Base-by-base conservation (phyloP, 148 eudicot species). In the Tetragonia tetragonoides region DNA sequence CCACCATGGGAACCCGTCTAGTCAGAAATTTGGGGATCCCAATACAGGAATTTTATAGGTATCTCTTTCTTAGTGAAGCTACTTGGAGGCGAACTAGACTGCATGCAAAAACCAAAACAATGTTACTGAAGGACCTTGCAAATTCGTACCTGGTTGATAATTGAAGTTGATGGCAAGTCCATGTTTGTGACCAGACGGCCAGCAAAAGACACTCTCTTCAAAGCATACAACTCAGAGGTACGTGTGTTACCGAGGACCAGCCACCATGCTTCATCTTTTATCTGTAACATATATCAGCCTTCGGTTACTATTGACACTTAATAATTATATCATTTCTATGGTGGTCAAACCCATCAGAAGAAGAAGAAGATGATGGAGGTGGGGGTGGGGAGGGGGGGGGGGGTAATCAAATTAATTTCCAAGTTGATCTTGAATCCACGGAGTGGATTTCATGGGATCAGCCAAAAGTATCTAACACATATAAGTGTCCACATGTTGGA, bases 261-360 rank as follows among this genome's bases (percentile, higher is more conserved):
- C 97, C 99, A 95, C 99, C 99, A 95, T 1, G 99, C 96, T 86
- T 95, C 98, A 75, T 91, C 94, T 91, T 95, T 95, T 79, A 92
- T 85, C 97, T 95, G 84, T 37, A 81, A 54, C 80, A 47, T 54
- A 78, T 39, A 20, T 71, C 3, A 10, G 18, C 54, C 70, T 17
- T 66, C 21, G 57, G 75, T 37, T 28, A 71, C 47, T 8, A 37
- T 60, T 54, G 56, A 41, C 67, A 73, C 53, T 16, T 34, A 54
- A 54, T 7, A 67, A 14, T 10, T 6, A 41, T 17, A 41, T 67
- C 47, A 17, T 41, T 12, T 10, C 23, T 46, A 69, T 46, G 28
- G 41, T 7, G 41, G 71, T 40, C 11, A 39, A 11, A 69, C 10
- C 10, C 20, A 46, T 17, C 12, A 46, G 20, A 18, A 47, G 71